phyloP scores from a whole-genome alignment of 805 yeast genomes.

The Kurtzmaniella cleridarum region DNA sequence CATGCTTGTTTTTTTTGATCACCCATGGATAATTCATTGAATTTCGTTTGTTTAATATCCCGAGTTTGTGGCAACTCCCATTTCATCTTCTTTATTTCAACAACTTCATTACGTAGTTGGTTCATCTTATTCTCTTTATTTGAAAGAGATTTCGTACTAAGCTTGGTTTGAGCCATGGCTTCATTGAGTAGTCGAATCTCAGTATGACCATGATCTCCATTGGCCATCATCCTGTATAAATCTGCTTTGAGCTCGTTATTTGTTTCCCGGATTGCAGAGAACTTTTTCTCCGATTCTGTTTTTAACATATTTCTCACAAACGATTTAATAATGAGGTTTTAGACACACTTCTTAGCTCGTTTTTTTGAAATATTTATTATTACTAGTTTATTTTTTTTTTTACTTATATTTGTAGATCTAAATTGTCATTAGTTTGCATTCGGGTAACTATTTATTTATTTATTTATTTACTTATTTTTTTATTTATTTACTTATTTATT shows the following conservation, averaged over 20 bases:
- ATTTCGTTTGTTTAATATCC: too few species aligned
- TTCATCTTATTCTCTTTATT: conserved; percentile 4
- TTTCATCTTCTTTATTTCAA: conserved; percentile 5
- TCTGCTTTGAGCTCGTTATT: conserved; percentile 7
- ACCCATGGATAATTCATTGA: too few species aligned
- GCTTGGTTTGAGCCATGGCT: conserved; percentile 1
- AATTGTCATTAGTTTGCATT: neutral
- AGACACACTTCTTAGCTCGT: conserved; percentile 1
- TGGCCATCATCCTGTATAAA: conserved; percentile 8
- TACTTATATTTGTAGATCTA: neutral
- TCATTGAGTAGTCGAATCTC: conserved; percentile 6
- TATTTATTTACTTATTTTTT: too few species aligned
- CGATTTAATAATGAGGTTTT: too few species aligned
- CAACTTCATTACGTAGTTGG: conserved; percentile 4
- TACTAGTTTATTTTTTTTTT: conserved; percentile 2
- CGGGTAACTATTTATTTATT: too few species aligned
- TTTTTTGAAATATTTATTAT: conserved; percentile 7
- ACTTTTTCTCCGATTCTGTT: too few species aligned
- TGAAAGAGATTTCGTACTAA: conserved; percentile 1
- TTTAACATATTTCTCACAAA: too few species aligned
- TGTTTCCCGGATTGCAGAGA: neutral
- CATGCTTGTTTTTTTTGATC: too few species aligned
- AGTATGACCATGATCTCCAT: conserved; percentile 6
- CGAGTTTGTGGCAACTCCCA: neutral
- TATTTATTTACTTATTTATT: too few species aligned